A percentile compares a stretch with the other conserved stretches of the same genome.
These are phyloP conservation scores for Kalaharituber pfeilii DNA, from an alignment of 2,329 filamentous ascomycete species.

Conservation along the genomic window DNA sequence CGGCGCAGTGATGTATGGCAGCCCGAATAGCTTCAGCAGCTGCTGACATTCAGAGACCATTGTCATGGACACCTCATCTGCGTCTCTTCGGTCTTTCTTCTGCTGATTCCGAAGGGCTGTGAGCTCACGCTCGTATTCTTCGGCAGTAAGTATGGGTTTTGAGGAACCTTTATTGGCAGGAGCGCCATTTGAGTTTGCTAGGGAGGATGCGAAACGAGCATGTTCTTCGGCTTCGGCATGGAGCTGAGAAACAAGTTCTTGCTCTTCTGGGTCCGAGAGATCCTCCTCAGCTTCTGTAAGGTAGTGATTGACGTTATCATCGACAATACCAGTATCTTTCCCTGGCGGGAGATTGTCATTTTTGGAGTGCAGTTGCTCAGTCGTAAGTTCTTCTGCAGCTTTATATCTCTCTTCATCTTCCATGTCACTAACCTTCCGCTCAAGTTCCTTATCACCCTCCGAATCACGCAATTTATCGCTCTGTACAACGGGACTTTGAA, in stretches of 20 bases:
- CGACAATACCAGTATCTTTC: too few species aligned
- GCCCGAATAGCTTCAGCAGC: slow-evolving; percentile 71
- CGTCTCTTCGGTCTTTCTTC: slow-evolving; percentile 86
- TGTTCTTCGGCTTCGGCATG: slow-evolving; percentile 87
- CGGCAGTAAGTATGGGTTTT: not conserved
- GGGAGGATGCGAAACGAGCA: slow-evolving; percentile 70
- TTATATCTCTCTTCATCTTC: slow-evolving; percentile 24
- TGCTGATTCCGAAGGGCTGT: slow-evolving; percentile 80
- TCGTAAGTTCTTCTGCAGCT: too few species aligned
- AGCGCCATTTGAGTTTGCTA: slow-evolving; percentile 47
- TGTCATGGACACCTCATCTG: slow-evolving; percentile 87
- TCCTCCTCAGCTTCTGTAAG: slow-evolving; percentile 28
- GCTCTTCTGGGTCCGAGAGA: slow-evolving; percentile 78
- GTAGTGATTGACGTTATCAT: too few species aligned
- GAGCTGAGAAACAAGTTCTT: slow-evolving; percentile 70
- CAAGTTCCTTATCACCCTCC: slow-evolving; percentile 15
- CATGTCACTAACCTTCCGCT: slow-evolving; percentile 24
- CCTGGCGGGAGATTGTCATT: too few species aligned
- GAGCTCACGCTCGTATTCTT: slow-evolving; percentile 50
- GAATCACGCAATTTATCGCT: not conserved
- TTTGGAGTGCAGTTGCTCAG: too few species aligned
- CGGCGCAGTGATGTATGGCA: slow-evolving; percentile 91
- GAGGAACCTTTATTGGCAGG: not conserved
- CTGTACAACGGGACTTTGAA: not conserved
- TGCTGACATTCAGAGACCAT: slow-evolving; percentile 95